Conservation (phyloP, 495 filamentous ascomycete species). For the Daldinia bambusicola region DNA sequence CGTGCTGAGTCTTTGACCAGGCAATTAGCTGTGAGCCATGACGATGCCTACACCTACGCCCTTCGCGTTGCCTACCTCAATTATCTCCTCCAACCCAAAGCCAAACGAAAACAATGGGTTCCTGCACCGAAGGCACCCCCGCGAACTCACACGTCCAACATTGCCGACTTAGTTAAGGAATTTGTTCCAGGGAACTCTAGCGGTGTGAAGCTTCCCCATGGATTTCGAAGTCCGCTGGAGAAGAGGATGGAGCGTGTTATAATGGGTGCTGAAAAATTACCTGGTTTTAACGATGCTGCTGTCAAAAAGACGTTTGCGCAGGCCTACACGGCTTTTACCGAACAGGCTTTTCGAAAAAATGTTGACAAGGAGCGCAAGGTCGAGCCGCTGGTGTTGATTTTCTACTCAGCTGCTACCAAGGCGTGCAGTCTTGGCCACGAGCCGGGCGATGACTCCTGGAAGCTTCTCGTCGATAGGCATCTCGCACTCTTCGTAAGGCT, state of each 20-base stretch:
- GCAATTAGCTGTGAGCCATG: slow-evolving; percentile 58
- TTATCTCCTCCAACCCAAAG: slow-evolving; percentile 91
- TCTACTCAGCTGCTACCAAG: slow-evolving; percentile 78
- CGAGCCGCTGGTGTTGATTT: slow-evolving; percentile 91
- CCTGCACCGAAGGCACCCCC: slow-evolving; percentile 67
- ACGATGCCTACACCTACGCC: slow-evolving; percentile 89
- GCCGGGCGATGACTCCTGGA: slow-evolving; percentile 89
- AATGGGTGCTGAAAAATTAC: slow-evolving; percentile 69
- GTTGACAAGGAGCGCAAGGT: slow-evolving; percentile 93
- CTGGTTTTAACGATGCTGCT: slow-evolving; percentile 85
- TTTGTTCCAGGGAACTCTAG: slow-evolving; percentile 57
- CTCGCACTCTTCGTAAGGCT: slow-evolving; percentile 94
- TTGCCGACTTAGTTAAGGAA: slow-evolving; percentile 73
- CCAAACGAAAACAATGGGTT: slow-evolving; percentile 86
- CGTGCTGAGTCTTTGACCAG: slow-evolving; percentile 53
- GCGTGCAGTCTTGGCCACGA: slow-evolving; percentile 84
- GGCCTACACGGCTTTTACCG: slow-evolving; percentile 73
- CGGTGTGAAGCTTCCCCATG: slow-evolving; percentile 59
- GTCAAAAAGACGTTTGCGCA: slow-evolving; percentile 95
- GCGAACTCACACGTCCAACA: slow-evolving; percentile 73
- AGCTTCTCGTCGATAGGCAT: slow-evolving; percentile 90
- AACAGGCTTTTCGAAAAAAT: slow-evolving; percentile 85
- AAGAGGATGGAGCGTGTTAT: slow-evolving; percentile 84
- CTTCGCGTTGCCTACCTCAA: slow-evolving; percentile 91
- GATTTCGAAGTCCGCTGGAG: slow-evolving; percentile 74